A percentile compares a stretch with the other conserved stretches of the same genome.
Evolutionary conservation across 2,329 filamentous ascomycete species (phyloP).

Genomic region (Botrytis sinoallii): DNA sequence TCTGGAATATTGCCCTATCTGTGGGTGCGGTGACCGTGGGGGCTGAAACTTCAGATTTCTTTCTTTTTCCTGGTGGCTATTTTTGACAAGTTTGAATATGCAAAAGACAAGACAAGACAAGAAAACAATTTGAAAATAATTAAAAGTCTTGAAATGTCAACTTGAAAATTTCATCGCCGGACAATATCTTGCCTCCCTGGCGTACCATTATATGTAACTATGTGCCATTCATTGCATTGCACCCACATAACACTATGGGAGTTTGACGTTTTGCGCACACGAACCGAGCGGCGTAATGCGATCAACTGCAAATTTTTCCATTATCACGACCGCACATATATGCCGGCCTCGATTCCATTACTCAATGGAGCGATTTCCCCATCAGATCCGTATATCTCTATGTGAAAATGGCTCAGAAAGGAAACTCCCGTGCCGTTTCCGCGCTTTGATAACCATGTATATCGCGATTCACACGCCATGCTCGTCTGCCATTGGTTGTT

Average conservation of each 20-base stretch:
- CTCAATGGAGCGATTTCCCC: background rate
- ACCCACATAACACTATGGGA: background rate
- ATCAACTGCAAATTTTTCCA: background rate
- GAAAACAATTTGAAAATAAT: background rate
- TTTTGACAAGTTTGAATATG: background rate
- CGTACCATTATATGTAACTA: background rate
- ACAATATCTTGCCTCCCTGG: background rate
- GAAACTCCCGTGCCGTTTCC: background rate
- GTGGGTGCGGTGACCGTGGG: background rate
- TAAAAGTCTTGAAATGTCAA: background rate
- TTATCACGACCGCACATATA: background rate
- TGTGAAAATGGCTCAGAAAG: background rate
- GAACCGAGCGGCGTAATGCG: background rate
- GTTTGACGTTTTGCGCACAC: background rate
- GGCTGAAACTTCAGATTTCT: background rate
- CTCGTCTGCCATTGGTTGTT: background rate
- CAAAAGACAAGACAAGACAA: background rate
- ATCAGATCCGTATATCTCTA: background rate
- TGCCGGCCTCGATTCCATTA: background rate
- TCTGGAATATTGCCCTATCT: background rate
- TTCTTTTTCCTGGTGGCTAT: background rate
- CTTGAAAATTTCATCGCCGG: background rate
- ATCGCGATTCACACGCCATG: background rate
- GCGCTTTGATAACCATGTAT: slow-evolving; percentile 6
- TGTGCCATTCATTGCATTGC: background rate